Evolutionary conservation across 352 stramenopile species (phyloP).

Genomic region (Phytophthora meadii): DNA sequence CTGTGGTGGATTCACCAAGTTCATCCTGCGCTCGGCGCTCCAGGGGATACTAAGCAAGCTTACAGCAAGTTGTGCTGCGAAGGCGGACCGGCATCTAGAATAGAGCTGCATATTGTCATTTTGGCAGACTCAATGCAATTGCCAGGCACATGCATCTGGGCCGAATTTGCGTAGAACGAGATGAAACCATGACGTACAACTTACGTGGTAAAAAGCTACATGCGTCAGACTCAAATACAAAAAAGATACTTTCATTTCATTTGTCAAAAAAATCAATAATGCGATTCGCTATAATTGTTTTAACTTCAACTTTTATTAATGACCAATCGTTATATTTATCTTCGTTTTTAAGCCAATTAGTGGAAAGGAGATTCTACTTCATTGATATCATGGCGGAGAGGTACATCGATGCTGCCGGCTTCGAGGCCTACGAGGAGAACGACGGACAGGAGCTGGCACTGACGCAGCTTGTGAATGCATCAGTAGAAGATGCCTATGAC

Average conservation of each 20-base stretch:
- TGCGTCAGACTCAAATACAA: too few relatives aligned
- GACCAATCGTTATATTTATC: background rate
- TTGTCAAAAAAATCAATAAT: background rate
- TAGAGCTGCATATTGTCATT: conserved; percentile 18
- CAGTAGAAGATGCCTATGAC: conserved; percentile 49
- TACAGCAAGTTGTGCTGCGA: conserved; percentile 29
- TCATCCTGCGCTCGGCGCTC: conserved; percentile 46
- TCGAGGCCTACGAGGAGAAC: conserved; percentile 53
- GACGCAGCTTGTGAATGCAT: conserved; percentile 45
- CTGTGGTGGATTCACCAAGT: conserved; percentile 49
- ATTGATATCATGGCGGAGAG: conserved; percentile 26
- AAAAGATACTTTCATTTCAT: too few relatives aligned
- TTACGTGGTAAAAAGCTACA: too few relatives aligned
- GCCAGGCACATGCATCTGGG: too few relatives aligned
- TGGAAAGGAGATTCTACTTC: background rate
- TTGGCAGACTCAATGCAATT: conserved; percentile 5
- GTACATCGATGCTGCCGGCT: conserved; percentile 51
- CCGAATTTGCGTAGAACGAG: background rate
- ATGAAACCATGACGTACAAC: background rate
- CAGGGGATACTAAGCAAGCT: conserved; percentile 36
- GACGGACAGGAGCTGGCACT: conserved; percentile 62
- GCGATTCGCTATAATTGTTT: conserved; percentile 9
- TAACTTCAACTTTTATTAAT: conserved; percentile 5
- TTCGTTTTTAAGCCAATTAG: conserved; percentile 5
- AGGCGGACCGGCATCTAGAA: conserved; percentile 16